phyloP scores from a whole-genome alignment of 2,329 filamentous ascomycete genomes.

The Falciphora oryzae region DNA sequence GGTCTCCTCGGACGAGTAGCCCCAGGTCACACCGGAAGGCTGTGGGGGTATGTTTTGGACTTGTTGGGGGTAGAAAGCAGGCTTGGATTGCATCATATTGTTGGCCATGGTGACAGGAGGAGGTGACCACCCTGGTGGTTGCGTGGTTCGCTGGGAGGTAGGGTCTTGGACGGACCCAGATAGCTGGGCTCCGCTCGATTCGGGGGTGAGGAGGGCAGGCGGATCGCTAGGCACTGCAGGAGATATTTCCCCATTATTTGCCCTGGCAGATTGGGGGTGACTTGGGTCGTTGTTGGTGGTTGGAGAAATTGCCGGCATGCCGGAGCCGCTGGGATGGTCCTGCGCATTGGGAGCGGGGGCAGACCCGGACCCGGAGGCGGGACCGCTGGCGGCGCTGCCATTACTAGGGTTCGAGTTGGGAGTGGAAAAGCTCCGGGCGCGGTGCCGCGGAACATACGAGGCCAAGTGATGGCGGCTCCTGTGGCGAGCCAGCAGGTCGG shows the following conservation, averaged over 20 bases:
- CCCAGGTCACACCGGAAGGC: slow-evolving; percentile 29
- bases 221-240: not conserved
- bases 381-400: no score
- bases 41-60: slow-evolving; percentile 24
- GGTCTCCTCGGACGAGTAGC: slow-evolving; percentile 29
- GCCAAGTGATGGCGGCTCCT: slow-evolving; percentile 61
- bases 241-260: not conserved
- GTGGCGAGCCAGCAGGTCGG: slow-evolving; percentile 67
- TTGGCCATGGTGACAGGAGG: not conserved
- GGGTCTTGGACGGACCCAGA: not conserved
- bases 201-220: slow-evolving; percentile 1
- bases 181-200: not conserved
- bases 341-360: not conserved
- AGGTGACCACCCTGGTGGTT: not conserved
- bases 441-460: slow-evolving; percentile 44
- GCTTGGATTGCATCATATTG: slow-evolving; percentile 31
- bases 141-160: not conserved
- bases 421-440: slow-evolving; percentile 38
- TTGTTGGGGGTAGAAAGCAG: slow-evolving; percentile 30
- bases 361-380: no score
- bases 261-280: not conserved
- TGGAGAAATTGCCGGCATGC: not conserved
- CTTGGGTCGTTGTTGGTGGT: no score
- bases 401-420: not conserved
- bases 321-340: not conserved